Evolutionary conservation across 768 basidiomycete genomes (phyloP).

Genomic region (Kwoniella newhampshirensis): DNA sequence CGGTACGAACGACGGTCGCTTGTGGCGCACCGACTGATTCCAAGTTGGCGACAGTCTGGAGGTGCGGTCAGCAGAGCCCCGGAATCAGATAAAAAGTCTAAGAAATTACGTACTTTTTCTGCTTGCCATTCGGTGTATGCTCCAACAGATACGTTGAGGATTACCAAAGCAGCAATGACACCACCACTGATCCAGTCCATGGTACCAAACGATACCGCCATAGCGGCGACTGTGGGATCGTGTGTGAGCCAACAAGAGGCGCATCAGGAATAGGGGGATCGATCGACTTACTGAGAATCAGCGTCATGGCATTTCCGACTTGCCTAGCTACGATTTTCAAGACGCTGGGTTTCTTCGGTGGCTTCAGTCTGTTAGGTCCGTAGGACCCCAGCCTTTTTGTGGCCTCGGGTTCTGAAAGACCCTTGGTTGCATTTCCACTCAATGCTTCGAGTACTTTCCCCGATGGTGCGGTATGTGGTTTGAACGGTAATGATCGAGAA

Average conservation of each 20-base stretch:
- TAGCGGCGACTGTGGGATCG: slow-evolving; percentile 44
- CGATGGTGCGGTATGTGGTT: slow-evolving; percentile 43
- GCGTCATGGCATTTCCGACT: slow-evolving; percentile 50
- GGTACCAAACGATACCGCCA: slow-evolving; percentile 62
- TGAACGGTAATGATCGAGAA: slow-evolving; percentile 36
- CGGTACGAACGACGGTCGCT: slow-evolving; percentile 51
- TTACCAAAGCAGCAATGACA: slow-evolving; percentile 53
- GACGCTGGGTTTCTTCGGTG: slow-evolving; percentile 41
- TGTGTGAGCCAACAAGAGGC: background rate
- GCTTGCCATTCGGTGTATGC: slow-evolving; percentile 54
- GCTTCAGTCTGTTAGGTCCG: slow-evolving; percentile 53
- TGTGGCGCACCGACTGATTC: slow-evolving; percentile 54
- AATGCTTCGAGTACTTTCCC: slow-evolving; percentile 47
- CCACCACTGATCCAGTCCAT: slow-evolving; percentile 61
- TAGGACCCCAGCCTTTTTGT: slow-evolving; percentile 34
- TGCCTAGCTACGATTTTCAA: slow-evolving; percentile 48
- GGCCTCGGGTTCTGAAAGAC: slow-evolving; percentile 44
- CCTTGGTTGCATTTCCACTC: slow-evolving; percentile 34
- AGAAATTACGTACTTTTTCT: slow-evolving; percentile 52
- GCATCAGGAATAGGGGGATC: background rate
- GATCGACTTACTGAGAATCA: slow-evolving; percentile 34
- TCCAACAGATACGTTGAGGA: slow-evolving; percentile 52
- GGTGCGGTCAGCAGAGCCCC: background rate
- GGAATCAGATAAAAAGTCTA: slow-evolving; percentile 7
- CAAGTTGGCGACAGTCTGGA: slow-evolving; percentile 54